phyloP scores from a whole-genome alignment of 805 yeast genomes.

The Candida tallmaniae region DNA sequence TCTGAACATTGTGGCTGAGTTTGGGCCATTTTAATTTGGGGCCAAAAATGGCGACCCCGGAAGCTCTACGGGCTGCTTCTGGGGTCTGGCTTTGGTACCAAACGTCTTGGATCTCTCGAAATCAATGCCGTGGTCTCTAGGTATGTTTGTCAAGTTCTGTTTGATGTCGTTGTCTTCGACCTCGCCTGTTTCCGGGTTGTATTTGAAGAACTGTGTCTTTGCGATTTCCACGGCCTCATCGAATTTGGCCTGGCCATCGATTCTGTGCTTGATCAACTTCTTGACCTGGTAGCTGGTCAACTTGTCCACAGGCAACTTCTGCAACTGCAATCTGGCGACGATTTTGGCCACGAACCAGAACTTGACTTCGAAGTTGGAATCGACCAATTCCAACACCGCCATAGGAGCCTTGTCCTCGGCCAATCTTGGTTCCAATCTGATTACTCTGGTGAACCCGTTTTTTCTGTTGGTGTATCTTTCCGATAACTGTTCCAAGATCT shows the following conservation, averaged over 20 bases:
- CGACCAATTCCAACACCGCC: constrained; percentile 83
- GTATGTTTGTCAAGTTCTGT: constrained; percentile 29
- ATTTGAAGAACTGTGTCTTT: constrained; percentile 32
- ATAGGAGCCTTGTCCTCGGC: constrained; percentile 87
- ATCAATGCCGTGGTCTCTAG: constrained; percentile 19
- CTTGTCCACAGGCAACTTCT: constrained; percentile 46
- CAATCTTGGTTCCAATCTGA: constrained; percentile 77
- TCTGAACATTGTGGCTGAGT: no score
- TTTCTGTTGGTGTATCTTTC: constrained; percentile 57
- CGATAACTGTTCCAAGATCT: constrained; percentile 60
- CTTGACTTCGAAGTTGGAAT: constrained; percentile 57
- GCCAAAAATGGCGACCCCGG: constrained; percentile 31
- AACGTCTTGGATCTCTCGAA: constrained; percentile 30
- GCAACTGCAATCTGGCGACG: constrained; percentile 74
- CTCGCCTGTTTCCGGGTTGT: constrained; percentile 25
- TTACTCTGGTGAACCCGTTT: constrained; percentile 84
- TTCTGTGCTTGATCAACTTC: constrained; percentile 43
- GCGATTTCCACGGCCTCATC: constrained; percentile 55
- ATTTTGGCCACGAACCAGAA: constrained; percentile 75
- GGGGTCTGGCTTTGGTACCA: constrained; percentile 25
- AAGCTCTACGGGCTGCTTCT: constrained; percentile 13
- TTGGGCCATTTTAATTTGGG: no score
- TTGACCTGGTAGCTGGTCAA: constrained; percentile 53
- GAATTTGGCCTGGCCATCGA: constrained; percentile 52
- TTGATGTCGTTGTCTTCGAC: constrained; percentile 19